Percentiles rank a stretch among this genome's conserved stretches.
phyloP scores from a whole-genome alignment of 2,329 filamentous ascomycete species.

The Ustilaginoidea virens region DNA sequence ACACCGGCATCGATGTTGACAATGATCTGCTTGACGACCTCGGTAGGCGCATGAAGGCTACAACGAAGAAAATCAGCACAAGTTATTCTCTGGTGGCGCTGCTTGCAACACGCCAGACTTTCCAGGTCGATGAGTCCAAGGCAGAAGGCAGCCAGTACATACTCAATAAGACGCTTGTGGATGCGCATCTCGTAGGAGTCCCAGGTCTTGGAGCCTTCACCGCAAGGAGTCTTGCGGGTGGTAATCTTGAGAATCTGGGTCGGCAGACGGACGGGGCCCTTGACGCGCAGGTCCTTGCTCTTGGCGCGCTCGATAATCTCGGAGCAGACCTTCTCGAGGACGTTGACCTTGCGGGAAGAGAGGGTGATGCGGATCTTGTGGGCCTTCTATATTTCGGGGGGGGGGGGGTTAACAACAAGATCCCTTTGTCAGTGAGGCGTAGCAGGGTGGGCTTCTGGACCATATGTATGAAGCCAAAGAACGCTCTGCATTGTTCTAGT shows the following conservation, averaged over 20 bases:
- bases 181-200: constrained; percentile 98
- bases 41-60: constrained; percentile 87
- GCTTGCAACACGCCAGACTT: no score
- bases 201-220: constrained; percentile 99
- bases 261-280: constrained; percentile 93
- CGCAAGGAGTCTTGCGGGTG: constrained; percentile 97
- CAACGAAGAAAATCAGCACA: constrained; percentile 8
- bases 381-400: constrained; percentile 49
- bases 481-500: neutral
- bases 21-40: constrained; percentile 94
- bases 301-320: constrained; percentile 98
- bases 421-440: no score
- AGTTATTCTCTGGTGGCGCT: neutral
- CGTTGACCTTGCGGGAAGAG: constrained; percentile 83
- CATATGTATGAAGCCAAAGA: no score
- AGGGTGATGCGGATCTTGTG: constrained; percentile 98
- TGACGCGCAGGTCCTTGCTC: constrained; percentile 95
- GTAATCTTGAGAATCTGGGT: constrained; percentile 95
- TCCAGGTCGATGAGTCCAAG: no score
- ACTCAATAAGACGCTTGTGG: constrained; percentile 96
- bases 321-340: constrained; percentile 94
- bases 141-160: constrained; percentile 27
- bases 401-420: neutral
- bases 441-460: no score
- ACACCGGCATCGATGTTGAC: constrained; percentile 92